A percentile compares a stretch with the other conserved stretches of the same genome.
These are phyloP conservation scores for Cladophialophora immunda DNA, from an alignment of 2,329 filamentous ascomycete genomes.

Conservation along the genomic window DNA sequence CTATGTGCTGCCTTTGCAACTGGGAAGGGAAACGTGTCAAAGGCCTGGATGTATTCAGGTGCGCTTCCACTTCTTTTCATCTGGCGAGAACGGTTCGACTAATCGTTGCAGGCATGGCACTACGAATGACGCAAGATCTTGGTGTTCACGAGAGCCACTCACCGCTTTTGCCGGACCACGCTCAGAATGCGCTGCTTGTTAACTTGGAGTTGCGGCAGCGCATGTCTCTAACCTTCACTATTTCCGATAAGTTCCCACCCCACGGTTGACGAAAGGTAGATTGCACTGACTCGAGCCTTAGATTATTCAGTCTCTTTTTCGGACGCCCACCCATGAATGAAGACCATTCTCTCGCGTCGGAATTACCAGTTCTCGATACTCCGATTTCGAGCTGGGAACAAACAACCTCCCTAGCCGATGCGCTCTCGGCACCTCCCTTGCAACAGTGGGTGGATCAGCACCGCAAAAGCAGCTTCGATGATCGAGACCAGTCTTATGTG, in stretches of 20 bases:
- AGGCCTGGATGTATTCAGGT: conserved; percentile 27
- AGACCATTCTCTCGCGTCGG: background rate
- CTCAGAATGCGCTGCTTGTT: conserved; percentile 20
- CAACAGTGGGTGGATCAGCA: background rate
- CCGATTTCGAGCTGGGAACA: background rate
- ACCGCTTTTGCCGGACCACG: background rate
- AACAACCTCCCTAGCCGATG: background rate
- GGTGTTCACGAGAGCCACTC: conserved; percentile 16
- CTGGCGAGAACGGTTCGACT: background rate
- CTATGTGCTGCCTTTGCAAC: conserved; percentile 19
- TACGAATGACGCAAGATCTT: conserved; percentile 24
- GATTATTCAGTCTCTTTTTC: conserved; percentile 23
- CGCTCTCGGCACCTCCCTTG: background rate
- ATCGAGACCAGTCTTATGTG: background rate
- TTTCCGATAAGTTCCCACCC: conserved; percentile 28
- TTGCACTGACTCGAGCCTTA: conserved; percentile 19
- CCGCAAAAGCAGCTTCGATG: background rate
- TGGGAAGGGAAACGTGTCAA: conserved; percentile 17
- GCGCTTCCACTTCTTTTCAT: background rate
- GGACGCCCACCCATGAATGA: conserved; percentile 13
- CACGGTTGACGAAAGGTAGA: conserved; percentile 7
- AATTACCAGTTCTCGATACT: background rate
- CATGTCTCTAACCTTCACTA: conserved; percentile 25
- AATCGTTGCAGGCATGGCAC: conserved; percentile 9
- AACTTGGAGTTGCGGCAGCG: conserved; percentile 26